These are phyloP conservation scores for Cordyceps militaris DNA, from an alignment of 2,329 filamentous ascomycete genomes.

Conservation along the genomic window DNA sequence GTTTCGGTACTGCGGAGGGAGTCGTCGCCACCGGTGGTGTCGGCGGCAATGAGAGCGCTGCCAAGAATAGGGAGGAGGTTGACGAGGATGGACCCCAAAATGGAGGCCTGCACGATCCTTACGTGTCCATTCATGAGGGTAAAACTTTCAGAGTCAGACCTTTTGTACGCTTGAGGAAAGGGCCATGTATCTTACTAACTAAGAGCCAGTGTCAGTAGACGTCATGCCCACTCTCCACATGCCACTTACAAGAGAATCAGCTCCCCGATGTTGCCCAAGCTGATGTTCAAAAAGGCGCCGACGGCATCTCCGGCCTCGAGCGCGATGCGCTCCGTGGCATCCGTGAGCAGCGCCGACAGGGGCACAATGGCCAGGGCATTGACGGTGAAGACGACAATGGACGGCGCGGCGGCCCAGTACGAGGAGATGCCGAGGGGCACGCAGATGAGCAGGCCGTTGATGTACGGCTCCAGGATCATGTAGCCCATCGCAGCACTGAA, in stretches of 20 bases:
- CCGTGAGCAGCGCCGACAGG: constrained; percentile 48
- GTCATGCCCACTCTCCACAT: background rate
- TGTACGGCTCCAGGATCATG: constrained; percentile 34
- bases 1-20: constrained; percentile 28
- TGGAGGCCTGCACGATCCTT: constrained; percentile 66
- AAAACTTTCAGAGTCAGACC: constrained; percentile 33
- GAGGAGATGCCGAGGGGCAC: constrained; percentile 61
- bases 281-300: constrained; percentile 55
- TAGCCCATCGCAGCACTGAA: constrained; percentile 2
- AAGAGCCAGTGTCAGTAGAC: constrained; percentile 14
- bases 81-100: constrained; percentile 70
- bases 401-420: constrained; percentile 32
- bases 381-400: constrained; percentile 45
- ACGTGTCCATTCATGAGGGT: constrained; percentile 53
- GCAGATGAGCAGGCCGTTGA: constrained; percentile 62
- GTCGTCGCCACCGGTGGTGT: constrained; percentile 61
- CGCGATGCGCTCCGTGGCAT: constrained; percentile 54
- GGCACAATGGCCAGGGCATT: constrained; percentile 56
- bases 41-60: constrained; percentile 66
- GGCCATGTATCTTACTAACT: background rate
- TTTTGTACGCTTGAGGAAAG: background rate
- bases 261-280: constrained; percentile 56
- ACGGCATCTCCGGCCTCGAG: constrained; percentile 50
- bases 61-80: constrained; percentile 69
- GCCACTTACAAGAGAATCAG: constrained; percentile 49